Conservation (phyloP, 805 yeast species). For the Yarrowia alimentaria region DNA sequence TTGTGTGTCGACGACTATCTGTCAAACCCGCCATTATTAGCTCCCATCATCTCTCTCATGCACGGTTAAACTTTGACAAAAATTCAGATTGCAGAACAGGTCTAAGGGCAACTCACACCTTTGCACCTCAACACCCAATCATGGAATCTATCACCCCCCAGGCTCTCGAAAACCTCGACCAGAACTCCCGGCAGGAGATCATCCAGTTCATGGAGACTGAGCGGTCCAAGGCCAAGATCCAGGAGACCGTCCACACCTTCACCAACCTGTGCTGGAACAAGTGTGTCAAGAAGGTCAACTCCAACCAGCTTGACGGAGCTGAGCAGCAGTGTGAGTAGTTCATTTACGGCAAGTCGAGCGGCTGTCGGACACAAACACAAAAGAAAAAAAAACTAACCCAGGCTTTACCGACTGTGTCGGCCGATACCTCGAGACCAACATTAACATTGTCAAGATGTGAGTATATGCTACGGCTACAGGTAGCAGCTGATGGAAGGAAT, state of each 20-base stretch:
- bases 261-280: slow-evolving; percentile 89
- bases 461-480: slow-evolving; percentile 30
- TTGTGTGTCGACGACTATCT: too few species aligned
- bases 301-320: slow-evolving; percentile 47
- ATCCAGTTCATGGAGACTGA: slow-evolving; percentile 75
- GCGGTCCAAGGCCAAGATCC: slow-evolving; percentile 82
- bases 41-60: too few species aligned
- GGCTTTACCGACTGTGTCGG: slow-evolving; percentile 71
- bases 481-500: background rate
- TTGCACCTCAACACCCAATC: background rate
- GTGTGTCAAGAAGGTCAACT: slow-evolving; percentile 54
- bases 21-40: too few species aligned
- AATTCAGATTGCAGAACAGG: slow-evolving; percentile 4
- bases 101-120: background rate
- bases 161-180: slow-evolving; percentile 55
- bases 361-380: too few species aligned
- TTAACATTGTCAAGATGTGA: slow-evolving; percentile 66
- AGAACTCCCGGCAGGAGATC: slow-evolving; percentile 68
- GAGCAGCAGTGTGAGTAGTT: slow-evolving; percentile 67
- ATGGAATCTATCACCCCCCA: slow-evolving; percentile 43
- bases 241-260: slow-evolving; percentile 75
- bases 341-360: too few species aligned
- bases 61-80: slow-evolving; percentile 16
- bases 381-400: slow-evolving; percentile 4
- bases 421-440: slow-evolving; percentile 83